phyloP scores from a whole-genome alignment of 2,329 filamentous ascomycete genomes.

The Thelonectria blattea region DNA sequence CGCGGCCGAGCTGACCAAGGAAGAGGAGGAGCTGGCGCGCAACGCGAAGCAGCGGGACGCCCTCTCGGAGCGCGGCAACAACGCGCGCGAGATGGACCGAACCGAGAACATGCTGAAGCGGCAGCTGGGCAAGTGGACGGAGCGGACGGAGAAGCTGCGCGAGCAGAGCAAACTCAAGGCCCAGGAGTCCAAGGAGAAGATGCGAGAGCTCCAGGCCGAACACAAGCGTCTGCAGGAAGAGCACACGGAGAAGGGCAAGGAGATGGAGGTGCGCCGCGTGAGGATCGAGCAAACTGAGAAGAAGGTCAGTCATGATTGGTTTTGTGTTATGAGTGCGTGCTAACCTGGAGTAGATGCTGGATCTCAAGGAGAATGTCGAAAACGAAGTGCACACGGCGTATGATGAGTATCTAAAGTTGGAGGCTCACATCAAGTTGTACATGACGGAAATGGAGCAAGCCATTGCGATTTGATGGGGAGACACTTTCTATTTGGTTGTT shows the following conservation, averaged over 20 bases:
- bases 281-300: conserved; percentile 98
- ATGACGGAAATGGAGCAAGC: conserved; percentile 99
- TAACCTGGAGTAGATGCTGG: conserved; percentile 76
- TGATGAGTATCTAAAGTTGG: conserved; percentile 97
- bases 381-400: conserved; percentile 89
- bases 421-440: conserved; percentile 95
- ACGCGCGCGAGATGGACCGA: conserved; percentile 88
- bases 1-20: conserved; percentile 80
- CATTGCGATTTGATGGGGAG: conserved; percentile 49
- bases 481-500: conserved; percentile 1
- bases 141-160: conserved; percentile 83
- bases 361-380: conserved; percentile 97
- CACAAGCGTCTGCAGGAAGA: conserved; percentile 86
- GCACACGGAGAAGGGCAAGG: conserved; percentile 82
- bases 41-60: conserved; percentile 85
- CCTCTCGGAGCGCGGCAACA: conserved; percentile 85
- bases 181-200: conserved; percentile 79
- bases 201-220: conserved; percentile 84
- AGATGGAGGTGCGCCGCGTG: conserved; percentile 91
- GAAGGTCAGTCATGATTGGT: conserved; percentile 66
- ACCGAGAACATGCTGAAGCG: conserved; percentile 83
- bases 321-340: conserved; percentile 30
- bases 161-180: conserved; percentile 83
- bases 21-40: conserved; percentile 86
- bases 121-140: conserved; percentile 84